phyloP scores from a whole-genome alignment of 768 basidiomycete genomes.

The Grammothele lineata region DNA sequence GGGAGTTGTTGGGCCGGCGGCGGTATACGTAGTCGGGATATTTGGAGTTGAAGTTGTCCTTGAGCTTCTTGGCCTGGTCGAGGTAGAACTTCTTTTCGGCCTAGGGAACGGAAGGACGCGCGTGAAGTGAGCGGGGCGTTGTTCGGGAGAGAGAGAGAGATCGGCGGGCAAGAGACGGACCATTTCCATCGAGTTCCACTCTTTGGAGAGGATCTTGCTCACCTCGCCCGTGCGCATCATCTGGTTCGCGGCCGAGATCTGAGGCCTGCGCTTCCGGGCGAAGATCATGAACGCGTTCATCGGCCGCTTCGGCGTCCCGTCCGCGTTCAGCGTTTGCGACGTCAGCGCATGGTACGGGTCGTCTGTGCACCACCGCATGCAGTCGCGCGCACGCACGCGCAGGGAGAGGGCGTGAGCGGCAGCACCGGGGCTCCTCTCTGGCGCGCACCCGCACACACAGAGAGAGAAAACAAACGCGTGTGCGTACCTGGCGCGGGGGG shows the following conservation, averaged over 20 bases:
- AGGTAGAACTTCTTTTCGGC: constrained; percentile 84
- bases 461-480: neutral
- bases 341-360: constrained; percentile 51
- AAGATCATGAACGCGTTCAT: constrained; percentile 98
- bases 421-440: too few species aligned
- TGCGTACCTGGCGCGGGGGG: constrained; percentile 15
- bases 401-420: neutral
- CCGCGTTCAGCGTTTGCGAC: constrained; percentile 76
- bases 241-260: constrained; percentile 84
- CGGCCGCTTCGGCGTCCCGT: constrained; percentile 84
- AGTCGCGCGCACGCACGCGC: neutral
- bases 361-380: constrained; percentile 21
- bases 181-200: constrained; percentile 79
- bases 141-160: too few species aligned
- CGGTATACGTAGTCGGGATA: constrained; percentile 91
- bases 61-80: constrained; percentile 80
- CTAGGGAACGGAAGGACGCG: too few species aligned
- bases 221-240: constrained; percentile 89
- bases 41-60: constrained; percentile 79
- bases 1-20: constrained; percentile 82
- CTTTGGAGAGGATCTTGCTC: constrained; percentile 80
- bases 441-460: too few species aligned
- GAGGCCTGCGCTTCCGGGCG: constrained; percentile 74
- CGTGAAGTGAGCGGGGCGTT: neutral
- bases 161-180: constrained; percentile 35